Conservation (phyloP, 2,329 filamentous ascomycete genomes). For the Hypoxylon sp. region DNA sequence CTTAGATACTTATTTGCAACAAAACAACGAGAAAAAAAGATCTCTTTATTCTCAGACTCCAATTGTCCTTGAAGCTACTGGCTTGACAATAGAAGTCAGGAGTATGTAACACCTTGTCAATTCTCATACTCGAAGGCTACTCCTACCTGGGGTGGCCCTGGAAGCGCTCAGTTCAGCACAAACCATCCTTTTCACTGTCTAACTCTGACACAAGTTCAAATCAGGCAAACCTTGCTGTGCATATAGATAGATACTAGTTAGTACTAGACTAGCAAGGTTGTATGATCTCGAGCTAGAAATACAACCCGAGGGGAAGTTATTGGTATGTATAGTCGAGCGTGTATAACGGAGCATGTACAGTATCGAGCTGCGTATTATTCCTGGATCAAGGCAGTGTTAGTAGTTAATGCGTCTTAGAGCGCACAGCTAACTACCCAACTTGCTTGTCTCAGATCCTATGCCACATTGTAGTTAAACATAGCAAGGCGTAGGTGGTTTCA, state of each 20-base stretch:
- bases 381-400: neutral
- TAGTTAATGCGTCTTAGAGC: neutral
- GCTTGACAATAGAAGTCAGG: neutral
- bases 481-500: neutral
- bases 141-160: no score
- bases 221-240: neutral
- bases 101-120: neutral
- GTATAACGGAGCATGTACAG: no score
- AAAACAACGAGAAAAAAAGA: neutral
- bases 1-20: neutral
- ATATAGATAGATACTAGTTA: neutral
- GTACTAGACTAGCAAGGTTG: neutral
- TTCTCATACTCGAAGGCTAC: neutral
- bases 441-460: slow-evolving; percentile 4
- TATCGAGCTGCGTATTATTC: neutral
- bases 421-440: neutral
- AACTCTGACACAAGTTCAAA: neutral
- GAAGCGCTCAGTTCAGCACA: neutral
- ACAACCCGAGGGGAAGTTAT: neutral
- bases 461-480: neutral
- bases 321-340: neutral
- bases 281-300: neutral
- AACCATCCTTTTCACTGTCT: neutral
- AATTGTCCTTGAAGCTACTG: neutral
- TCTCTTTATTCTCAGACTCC: neutral